phyloP scores from a whole-genome alignment of 768 basidiomycete species.

The Hemileccinum impolitum region DNA sequence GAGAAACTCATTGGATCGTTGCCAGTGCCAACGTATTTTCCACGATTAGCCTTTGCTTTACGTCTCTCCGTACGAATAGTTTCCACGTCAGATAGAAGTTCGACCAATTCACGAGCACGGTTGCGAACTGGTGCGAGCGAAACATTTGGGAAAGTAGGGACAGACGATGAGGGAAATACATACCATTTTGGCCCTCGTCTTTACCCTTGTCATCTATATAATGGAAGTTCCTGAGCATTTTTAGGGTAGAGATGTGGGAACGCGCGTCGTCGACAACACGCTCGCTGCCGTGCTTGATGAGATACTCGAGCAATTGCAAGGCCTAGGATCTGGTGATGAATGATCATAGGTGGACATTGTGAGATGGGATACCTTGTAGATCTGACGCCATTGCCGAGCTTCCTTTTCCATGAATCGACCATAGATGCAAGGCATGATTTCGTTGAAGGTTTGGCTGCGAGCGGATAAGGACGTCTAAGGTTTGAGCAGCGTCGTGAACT shows the following conservation, averaged over 20 bases:
- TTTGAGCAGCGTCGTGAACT: conserved; percentile 27
- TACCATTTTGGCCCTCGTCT: conserved; percentile 96
- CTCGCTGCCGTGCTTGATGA: conserved; percentile 96
- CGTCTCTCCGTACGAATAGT: conserved; percentile 84
- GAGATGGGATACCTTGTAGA: conserved; percentile 76
- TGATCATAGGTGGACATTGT: not conserved
- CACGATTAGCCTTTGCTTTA: conserved; percentile 87
- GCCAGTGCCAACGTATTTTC: conserved; percentile 85
- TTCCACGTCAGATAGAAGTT: conserved; percentile 87
- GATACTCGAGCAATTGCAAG: conserved; percentile 89
- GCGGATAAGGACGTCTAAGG: conserved; percentile 7
- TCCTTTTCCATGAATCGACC: conserved; percentile 97
- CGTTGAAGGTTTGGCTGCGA: conserved; percentile 92
- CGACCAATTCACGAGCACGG: conserved; percentile 88
- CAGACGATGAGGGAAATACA: conserved; percentile 6
- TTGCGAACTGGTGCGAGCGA: conserved; percentile 70
- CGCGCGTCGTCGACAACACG: conserved; percentile 97
- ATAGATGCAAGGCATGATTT: conserved; percentile 98
- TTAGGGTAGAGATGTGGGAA: conserved; percentile 90
- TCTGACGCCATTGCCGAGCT: conserved; percentile 96
- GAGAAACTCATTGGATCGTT: conserved; percentile 74
- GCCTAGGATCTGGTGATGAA: conserved; percentile 46
- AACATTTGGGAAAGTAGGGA: not conserved
- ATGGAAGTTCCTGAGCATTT: conserved; percentile 97
- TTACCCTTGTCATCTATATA: conserved; percentile 99